phyloP scores from a whole-genome alignment of 1,139 yeast genomes.

The Yamadazyma sp. region DNA sequence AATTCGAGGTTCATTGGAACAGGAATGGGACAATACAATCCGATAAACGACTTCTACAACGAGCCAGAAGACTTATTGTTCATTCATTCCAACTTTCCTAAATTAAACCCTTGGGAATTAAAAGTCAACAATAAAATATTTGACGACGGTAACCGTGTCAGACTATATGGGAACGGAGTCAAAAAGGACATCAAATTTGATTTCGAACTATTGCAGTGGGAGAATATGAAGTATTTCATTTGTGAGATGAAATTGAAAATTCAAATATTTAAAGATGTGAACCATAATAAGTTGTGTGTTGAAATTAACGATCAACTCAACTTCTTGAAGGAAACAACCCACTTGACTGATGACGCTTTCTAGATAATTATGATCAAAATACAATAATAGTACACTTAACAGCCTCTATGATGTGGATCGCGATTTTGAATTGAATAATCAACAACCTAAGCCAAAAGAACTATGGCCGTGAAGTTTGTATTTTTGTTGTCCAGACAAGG shows the following conservation, averaged over 20 bases:
- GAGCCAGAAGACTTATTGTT: constrained; percentile 32
- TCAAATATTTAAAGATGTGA: constrained; percentile 45
- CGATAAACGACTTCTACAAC: constrained; percentile 52
- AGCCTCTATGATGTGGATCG: neutral
- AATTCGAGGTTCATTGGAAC: constrained; percentile 52
- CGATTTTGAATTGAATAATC: neutral
- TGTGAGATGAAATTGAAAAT: constrained; percentile 54
- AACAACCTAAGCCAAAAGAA: neutral
- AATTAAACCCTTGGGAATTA: constrained; percentile 58
- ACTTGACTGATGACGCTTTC: constrained; percentile 19
- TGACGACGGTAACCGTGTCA: constrained; percentile 43
- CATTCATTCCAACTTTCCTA: constrained; percentile 67
- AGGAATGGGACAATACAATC: constrained; percentile 76
- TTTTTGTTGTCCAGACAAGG: constrained; percentile 91
- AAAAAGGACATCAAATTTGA: constrained; percentile 53
- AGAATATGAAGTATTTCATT: constrained; percentile 53
- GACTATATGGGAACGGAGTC: constrained; percentile 58
- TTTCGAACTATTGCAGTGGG: constrained; percentile 63
- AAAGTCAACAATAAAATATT: constrained; percentile 40
- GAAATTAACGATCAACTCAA: constrained; percentile 49
- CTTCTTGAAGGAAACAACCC: constrained; percentile 35
- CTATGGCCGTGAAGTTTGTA: constrained; percentile 77
- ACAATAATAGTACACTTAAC: neutral
- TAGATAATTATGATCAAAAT: neutral
- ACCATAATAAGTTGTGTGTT: constrained; percentile 42